Percentiles rank a stretch among this genome's conserved stretches.
Evolutionary conservation across 2,329 filamentous ascomycete genomes (phyloP).

Genomic region (Pseudocercospora fuligena): DNA sequence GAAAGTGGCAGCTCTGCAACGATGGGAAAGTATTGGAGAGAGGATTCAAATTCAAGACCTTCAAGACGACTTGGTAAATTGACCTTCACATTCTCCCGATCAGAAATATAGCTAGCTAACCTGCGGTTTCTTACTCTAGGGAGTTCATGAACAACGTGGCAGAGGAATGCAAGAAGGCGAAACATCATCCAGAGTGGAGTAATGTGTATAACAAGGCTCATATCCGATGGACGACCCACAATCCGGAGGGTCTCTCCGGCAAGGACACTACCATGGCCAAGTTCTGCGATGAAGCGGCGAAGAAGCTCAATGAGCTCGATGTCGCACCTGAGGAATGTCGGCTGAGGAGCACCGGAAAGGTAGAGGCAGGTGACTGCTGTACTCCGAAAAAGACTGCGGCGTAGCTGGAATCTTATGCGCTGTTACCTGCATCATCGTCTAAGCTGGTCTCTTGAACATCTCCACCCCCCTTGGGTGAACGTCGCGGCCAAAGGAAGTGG

Average conservation of each 20-base stretch:
- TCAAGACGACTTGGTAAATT: constrained; percentile 43
- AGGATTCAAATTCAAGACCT: constrained; percentile 46
- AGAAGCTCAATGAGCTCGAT: constrained; percentile 34
- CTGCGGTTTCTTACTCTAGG: constrained; percentile 44
- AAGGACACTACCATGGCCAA: constrained; percentile 67
- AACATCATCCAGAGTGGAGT: constrained; percentile 78
- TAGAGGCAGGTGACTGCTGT: constrained; percentile 28
- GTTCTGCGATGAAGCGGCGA: constrained; percentile 60
- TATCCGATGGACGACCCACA: constrained; percentile 76
- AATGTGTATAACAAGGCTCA: constrained; percentile 75
- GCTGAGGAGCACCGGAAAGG: constrained; percentile 21
- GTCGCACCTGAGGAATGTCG: constrained; percentile 17
- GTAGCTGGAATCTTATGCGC: not conserved
- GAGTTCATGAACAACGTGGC: constrained; percentile 77
- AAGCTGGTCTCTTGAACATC: not conserved
- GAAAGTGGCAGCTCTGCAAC: constrained; percentile 41
- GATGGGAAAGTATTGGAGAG: constrained; percentile 42
- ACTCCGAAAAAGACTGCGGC: constrained; percentile 18
- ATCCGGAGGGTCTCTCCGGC: constrained; percentile 65
- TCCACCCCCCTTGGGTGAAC: not conserved
- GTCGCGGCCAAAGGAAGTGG: not conserved
- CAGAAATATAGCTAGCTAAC: not conserved
- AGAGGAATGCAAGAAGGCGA: constrained; percentile 68
- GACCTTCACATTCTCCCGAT: not conserved
- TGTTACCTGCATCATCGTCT: not conserved